These are phyloP conservation scores for Taiozyma sp. DNA, from an alignment of 1,139 yeast genomes.

Conservation along the genomic window DNA sequence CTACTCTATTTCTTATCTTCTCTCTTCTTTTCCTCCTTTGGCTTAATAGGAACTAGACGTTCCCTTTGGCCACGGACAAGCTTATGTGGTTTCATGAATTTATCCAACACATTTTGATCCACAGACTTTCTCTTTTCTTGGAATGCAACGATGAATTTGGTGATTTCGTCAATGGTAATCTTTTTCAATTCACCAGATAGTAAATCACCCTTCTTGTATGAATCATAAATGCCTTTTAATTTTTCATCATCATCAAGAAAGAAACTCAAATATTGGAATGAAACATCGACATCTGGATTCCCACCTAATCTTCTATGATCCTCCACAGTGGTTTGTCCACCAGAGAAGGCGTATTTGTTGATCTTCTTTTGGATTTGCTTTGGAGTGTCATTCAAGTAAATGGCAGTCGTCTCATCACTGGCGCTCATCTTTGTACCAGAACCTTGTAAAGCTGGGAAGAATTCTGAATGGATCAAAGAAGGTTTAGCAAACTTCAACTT, in stretches of 20 bases:
- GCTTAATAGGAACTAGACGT: slow-evolving; percentile 66
- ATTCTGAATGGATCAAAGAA: slow-evolving; percentile 86
- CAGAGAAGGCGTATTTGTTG: slow-evolving; percentile 95
- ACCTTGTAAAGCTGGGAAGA: slow-evolving; percentile 98
- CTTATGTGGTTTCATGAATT: slow-evolving; percentile 83
- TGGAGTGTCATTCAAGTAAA: slow-evolving; percentile 92
- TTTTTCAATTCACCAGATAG: slow-evolving; percentile 94
- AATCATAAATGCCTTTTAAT: slow-evolving; percentile 55
- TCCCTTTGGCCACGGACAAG: slow-evolving; percentile 69
- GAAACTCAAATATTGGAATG: slow-evolving; percentile 88
- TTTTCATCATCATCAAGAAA: slow-evolving; percentile 86
- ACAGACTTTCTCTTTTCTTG: slow-evolving; percentile 73
- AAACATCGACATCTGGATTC: slow-evolving; percentile 92
- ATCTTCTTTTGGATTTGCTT: slow-evolving; percentile 91
- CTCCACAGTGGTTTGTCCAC: slow-evolving; percentile 85
- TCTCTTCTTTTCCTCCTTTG: slow-evolving; percentile 33
- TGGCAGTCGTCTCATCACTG: slow-evolving; percentile 76
- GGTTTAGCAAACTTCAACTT: slow-evolving; percentile 90
- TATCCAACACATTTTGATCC: slow-evolving; percentile 58
- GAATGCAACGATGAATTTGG: slow-evolving; percentile 72
- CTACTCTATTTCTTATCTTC: slow-evolving; percentile 7
- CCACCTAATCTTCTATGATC: slow-evolving; percentile 92
- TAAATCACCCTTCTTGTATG: slow-evolving; percentile 76
- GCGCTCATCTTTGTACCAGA: slow-evolving; percentile 97
- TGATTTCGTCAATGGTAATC: slow-evolving; percentile 75